phyloP scores from a whole-genome alignment of 2,329 filamentous ascomycete species.

The Macrophomina phaseolina region DNA sequence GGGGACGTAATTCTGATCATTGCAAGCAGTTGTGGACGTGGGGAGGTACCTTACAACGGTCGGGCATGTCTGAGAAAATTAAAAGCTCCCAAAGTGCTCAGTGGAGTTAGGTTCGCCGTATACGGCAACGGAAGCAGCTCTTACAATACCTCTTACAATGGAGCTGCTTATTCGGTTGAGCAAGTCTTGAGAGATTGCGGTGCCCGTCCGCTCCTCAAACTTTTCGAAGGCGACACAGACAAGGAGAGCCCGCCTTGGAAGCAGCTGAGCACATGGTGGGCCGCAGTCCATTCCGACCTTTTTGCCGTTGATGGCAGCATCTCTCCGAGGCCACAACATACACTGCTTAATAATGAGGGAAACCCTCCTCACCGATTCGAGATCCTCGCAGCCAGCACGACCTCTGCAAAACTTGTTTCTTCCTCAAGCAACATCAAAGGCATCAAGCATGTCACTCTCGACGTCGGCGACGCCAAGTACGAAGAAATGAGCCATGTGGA shows the following conservation, averaged over 20 bases:
- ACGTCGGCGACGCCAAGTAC: constrained; percentile 22
- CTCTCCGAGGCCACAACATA: not conserved
- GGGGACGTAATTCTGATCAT: constrained; percentile 31
- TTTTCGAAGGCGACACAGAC: constrained; percentile 22
- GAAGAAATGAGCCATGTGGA: constrained; percentile 30
- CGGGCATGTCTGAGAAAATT: constrained; percentile 23
- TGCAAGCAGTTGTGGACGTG: constrained; percentile 32
- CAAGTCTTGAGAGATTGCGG: constrained; percentile 28
- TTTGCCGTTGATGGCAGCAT: not conserved
- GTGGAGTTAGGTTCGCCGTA: constrained; percentile 27
- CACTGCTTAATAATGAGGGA: not conserved
- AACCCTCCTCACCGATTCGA: not conserved
- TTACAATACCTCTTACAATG: constrained; percentile 19
- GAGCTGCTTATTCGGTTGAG: constrained; percentile 29
- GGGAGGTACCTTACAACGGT: constrained; percentile 33
- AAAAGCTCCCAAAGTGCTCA: constrained; percentile 1
- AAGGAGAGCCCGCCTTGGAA: constrained; percentile 13
- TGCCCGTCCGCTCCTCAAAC: constrained; percentile 16
- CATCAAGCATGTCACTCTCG: constrained; percentile 10
- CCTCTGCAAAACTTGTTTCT: constrained; percentile 10
- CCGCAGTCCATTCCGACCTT: not conserved
- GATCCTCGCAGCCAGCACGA: not conserved
- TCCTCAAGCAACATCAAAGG: constrained; percentile 12
- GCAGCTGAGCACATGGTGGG: constrained; percentile 15
- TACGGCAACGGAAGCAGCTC: constrained; percentile 34